Evolutionary conservation across 2,329 filamentous ascomycete genomes (phyloP).

Genomic region (Beauveria asiatica): DNA sequence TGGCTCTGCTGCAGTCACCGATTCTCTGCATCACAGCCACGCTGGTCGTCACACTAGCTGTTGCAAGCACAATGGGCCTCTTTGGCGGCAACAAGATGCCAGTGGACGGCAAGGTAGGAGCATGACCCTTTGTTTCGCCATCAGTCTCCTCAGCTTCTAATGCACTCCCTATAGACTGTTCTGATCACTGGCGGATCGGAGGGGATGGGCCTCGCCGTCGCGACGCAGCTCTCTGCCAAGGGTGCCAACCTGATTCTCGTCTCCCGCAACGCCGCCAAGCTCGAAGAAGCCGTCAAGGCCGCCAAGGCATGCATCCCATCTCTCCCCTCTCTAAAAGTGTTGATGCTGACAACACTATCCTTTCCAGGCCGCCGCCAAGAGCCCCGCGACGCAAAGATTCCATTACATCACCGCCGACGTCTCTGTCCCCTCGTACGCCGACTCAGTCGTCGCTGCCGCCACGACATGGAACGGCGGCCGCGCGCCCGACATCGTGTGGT

Average conservation of each 20-base stretch:
- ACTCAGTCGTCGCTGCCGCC: slow-evolving; percentile 60
- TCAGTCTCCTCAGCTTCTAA: neutral
- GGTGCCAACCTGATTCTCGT: slow-evolving; percentile 84
- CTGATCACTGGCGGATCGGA: slow-evolving; percentile 88
- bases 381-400: slow-evolving; percentile 65
- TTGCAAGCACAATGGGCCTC: slow-evolving; percentile 52
- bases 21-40: slow-evolving; percentile 18
- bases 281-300: slow-evolving; percentile 58
- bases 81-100: slow-evolving; percentile 67
- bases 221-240: slow-evolving; percentile 65
- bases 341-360: slow-evolving; percentile 9
- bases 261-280: slow-evolving; percentile 66
- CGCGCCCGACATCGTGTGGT: slow-evolving; percentile 83
- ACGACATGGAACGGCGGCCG: slow-evolving; percentile 68
- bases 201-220: slow-evolving; percentile 76
- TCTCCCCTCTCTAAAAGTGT: neutral
- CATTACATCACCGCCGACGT: slow-evolving; percentile 79
- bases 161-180: slow-evolving; percentile 53
- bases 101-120: slow-evolving; percentile 67
- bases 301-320: slow-evolving; percentile 45
- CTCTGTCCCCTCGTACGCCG: slow-evolving; percentile 59
- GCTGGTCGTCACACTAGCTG: slow-evolving; percentile 26
- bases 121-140: neutral
- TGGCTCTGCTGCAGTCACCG: slow-evolving; percentile 3
- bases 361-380: slow-evolving; percentile 54